Evolutionary conservation across 306 rosid species (phyloP).

Genomic region (Casuarina glauca): DNA sequence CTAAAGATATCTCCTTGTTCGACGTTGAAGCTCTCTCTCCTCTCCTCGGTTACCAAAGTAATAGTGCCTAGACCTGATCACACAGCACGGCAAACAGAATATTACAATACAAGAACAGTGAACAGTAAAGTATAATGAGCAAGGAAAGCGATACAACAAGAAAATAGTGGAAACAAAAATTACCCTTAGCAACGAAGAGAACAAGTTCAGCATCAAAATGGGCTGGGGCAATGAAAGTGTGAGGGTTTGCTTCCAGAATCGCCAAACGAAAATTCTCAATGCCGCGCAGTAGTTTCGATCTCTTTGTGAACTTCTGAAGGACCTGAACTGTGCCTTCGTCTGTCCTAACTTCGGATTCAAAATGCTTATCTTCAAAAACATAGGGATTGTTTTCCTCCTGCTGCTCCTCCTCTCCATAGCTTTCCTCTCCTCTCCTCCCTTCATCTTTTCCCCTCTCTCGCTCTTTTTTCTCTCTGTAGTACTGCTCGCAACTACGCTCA

Average conservation of each 20-base stretch:
- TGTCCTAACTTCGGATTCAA: conserved; percentile 36
- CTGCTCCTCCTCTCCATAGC: not conserved
- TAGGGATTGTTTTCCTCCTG: conserved; percentile 37
- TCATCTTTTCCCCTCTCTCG: conserved; percentile 21
- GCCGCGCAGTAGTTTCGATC: conserved; percentile 52
- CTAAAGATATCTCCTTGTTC: conserved; percentile 54
- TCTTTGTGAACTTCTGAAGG: conserved; percentile 47
- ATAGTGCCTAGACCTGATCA: conserved; percentile 53
- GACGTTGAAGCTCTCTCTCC: conserved; percentile 46
- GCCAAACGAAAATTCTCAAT: conserved; percentile 55
- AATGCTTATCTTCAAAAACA: conserved; percentile 42
- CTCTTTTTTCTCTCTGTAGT: conserved; percentile 34
- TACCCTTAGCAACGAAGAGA: conserved; percentile 50
- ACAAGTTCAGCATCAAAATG: conserved; percentile 61
- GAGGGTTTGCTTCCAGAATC: conserved; percentile 43
- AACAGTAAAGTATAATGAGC: too few species aligned
- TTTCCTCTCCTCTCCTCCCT: conserved; percentile 5
- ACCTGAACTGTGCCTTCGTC: conserved; percentile 48
- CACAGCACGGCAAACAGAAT: too few species aligned
- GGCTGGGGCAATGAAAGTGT: conserved; percentile 47
- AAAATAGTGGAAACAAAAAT: not conserved
- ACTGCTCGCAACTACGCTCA: conserved; percentile 37
- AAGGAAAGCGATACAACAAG: not conserved
- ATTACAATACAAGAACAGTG: not conserved
- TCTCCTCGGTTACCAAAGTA: conserved; percentile 44